Conservation (phyloP, 2,329 filamentous ascomycete species). For the Monosporascus sp. region DNA sequence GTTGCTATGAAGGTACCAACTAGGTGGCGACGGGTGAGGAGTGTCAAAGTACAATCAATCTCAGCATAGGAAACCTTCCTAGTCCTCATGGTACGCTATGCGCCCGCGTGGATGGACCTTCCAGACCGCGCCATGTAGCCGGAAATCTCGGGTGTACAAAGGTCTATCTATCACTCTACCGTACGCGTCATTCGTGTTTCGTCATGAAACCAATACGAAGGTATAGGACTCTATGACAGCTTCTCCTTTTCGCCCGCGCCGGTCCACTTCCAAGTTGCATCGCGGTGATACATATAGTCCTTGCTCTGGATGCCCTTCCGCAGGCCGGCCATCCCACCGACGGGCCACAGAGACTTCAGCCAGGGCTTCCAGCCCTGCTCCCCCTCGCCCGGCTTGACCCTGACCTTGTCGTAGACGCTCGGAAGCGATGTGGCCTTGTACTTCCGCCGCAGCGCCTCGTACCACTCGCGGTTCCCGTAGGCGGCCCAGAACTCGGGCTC, state of each 20-base stretch:
- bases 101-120: too few species aligned
- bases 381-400: constrained; percentile 43
- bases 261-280: constrained; percentile 50
- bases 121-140: too few species aligned
- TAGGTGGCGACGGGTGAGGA: too few species aligned
- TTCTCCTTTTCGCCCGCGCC: constrained; percentile 20
- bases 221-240: constrained; percentile 6
- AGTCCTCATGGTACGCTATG: too few species aligned
- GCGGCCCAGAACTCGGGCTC: constrained; percentile 64
- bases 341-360: constrained; percentile 45
- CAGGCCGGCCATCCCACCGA: constrained; percentile 56
- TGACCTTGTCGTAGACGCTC: constrained; percentile 66
- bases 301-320: constrained; percentile 53
- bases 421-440: constrained; percentile 60
- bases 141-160: too few species aligned
- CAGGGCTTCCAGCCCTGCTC: constrained; percentile 38
- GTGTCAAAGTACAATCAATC: too few species aligned
- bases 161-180: too few species aligned
- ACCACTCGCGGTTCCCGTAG: constrained; percentile 54
- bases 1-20: too few species aligned
- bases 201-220: too few species aligned
- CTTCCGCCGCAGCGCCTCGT: constrained; percentile 56
- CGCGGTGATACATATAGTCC: constrained; percentile 50
- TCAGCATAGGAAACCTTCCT: too few species aligned
- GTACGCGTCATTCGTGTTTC: too few species aligned